Percentiles rank a stretch among this genome's conserved stretches.
Evolutionary conservation across 1,139 yeast genomes (phyloP).

Genomic region (Suhomyces panamericanus): DNA sequence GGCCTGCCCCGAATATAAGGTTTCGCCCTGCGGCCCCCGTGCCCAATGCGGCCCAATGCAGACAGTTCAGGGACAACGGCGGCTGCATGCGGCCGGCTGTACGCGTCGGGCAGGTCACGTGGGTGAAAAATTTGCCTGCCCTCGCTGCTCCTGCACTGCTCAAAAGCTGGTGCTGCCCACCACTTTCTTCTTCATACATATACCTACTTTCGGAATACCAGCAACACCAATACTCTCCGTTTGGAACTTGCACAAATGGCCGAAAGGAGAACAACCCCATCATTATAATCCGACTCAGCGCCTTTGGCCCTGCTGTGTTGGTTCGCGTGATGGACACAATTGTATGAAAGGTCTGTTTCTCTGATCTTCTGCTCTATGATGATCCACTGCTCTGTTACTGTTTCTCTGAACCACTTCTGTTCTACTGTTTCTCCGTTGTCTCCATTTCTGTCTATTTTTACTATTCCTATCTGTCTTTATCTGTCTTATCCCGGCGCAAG

Average conservation of each 20-base stretch:
- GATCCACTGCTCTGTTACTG: too few relatives aligned
- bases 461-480: too few relatives aligned
- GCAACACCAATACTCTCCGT: slow-evolving; percentile 45
- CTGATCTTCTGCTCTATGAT: too few relatives aligned
- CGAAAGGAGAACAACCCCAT: slow-evolving; percentile 46
- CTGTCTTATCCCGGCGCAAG: not conserved
- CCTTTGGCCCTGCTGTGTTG: not conserved
- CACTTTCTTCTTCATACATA: slow-evolving; percentile 28
- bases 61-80: not conserved
- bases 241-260: slow-evolving; percentile 54
- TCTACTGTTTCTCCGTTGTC: too few relatives aligned
- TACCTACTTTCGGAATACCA: slow-evolving; percentile 52
- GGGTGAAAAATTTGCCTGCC: not conserved
- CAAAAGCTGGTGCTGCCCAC: not conserved
- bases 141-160: not conserved
- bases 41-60: not conserved
- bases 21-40: not conserved
- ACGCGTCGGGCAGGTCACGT: not conserved
- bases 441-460: too few relatives aligned
- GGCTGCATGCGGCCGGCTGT: not conserved
- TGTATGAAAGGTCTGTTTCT: too few relatives aligned
- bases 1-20: not conserved
- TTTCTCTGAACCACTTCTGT: too few relatives aligned
- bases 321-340: slow-evolving; percentile 6
- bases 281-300: slow-evolving; percentile 34